Conservation (phyloP, 768 basidiomycete species). For the Lyophyllum decastes region DNA sequence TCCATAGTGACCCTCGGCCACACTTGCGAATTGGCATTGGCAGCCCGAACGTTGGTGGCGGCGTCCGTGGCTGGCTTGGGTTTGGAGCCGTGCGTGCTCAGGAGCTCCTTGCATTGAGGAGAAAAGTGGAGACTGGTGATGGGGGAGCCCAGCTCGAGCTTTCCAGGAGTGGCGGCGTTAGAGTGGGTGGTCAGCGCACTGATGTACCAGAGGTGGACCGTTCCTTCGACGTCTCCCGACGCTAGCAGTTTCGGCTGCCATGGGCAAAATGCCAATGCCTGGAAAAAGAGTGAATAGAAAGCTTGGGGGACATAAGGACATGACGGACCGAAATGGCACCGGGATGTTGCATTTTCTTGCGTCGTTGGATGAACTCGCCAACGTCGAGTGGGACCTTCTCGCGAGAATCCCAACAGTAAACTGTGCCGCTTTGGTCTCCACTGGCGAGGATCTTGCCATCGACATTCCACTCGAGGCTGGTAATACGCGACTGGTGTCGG, state of each 20-base stretch:
- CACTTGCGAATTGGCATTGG: background rate
- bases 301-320: background rate
- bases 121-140: constrained; percentile 77
- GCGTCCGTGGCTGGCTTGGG: constrained; percentile 11
- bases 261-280: constrained; percentile 90
- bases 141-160: constrained; percentile 53
- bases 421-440: constrained; percentile 74
- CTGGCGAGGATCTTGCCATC: constrained; percentile 72
- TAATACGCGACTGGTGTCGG: constrained; percentile 69
- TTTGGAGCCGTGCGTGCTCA: constrained; percentile 70
- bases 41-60: background rate
- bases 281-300: background rate
- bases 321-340: constrained; percentile 53
- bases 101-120: constrained; percentile 78
- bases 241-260: constrained; percentile 84
- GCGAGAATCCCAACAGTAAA: constrained; percentile 77
- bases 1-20: constrained; percentile 23
- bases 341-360: constrained; percentile 72
- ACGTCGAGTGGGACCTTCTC: constrained; percentile 52
- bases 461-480: constrained; percentile 64
- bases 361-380: constrained; percentile 54
- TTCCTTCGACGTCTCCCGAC: constrained; percentile 65
- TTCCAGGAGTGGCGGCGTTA: constrained; percentile 45
- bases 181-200: constrained; percentile 41
- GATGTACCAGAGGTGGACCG: constrained; percentile 57